These are phyloP conservation scores for Erodium texanum DNA, from an alignment of 441 rosid species.

Conservation along the genomic window DNA sequence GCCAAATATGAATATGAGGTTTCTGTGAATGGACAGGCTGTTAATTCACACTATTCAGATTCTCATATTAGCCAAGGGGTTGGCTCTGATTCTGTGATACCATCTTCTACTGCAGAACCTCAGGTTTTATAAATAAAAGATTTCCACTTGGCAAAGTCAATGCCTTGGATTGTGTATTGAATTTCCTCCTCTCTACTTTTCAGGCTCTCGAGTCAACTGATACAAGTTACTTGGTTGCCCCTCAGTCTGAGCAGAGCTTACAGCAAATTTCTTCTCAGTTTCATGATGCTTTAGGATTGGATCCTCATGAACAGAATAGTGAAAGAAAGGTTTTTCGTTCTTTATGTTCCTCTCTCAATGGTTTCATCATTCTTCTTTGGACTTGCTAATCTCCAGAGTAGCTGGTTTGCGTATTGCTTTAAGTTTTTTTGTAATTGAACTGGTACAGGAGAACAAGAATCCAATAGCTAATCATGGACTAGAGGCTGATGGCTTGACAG, in stretches of 20 bases:
- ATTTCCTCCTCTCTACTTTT: not conserved
- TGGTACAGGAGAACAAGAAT: constrained; percentile 41
- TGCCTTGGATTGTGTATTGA: too few species aligned
- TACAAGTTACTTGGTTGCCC: constrained; percentile 34
- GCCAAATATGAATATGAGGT: constrained; percentile 45
- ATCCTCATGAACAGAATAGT: constrained; percentile 29
- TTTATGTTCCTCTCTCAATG: constrained; percentile 2
- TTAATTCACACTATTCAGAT: constrained; percentile 44
- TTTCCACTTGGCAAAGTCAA: too few species aligned
- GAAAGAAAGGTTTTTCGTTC: constrained; percentile 37
- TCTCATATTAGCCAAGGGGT: constrained; percentile 39
- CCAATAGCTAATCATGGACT: constrained; percentile 28
- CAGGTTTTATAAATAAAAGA: constrained; percentile 35
- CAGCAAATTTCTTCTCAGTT: constrained; percentile 59
- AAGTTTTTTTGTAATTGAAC: constrained; percentile 6
- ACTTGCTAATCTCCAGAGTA: not conserved
- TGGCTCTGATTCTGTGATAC: constrained; percentile 36
- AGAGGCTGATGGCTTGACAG: constrained; percentile 24
- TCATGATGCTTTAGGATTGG: constrained; percentile 35
- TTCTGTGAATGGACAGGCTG: constrained; percentile 46
- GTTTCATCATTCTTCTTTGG: not conserved
- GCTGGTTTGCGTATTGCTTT: not conserved
- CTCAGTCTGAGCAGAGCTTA: constrained; percentile 41
- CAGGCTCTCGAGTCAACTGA: constrained; percentile 53
- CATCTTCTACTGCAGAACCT: constrained; percentile 41